Conservation (phyloP, 2,329 filamentous ascomycete genomes). For the Stemphylium lycopersici region DNA sequence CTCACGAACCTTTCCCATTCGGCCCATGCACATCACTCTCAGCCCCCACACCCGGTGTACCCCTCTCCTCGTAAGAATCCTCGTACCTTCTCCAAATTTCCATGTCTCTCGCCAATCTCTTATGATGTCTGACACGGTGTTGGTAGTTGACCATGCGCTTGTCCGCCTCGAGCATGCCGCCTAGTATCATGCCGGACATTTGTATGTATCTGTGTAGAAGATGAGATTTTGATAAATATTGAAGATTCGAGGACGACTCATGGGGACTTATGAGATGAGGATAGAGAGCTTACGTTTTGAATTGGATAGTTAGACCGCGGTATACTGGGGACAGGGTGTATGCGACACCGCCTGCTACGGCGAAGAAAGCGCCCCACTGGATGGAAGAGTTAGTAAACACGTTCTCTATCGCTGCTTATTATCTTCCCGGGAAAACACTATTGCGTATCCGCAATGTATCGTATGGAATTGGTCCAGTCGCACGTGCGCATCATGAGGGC, state of each 20-base stretch:
- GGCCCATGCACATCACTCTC: slow-evolving; percentile 37
- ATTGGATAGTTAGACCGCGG: slow-evolving; percentile 56
- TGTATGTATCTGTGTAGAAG: slow-evolving; percentile 69
- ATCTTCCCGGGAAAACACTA: no score
- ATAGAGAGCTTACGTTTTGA: slow-evolving; percentile 38
- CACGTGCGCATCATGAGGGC: no score
- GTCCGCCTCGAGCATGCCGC: slow-evolving; percentile 78
- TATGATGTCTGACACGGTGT: slow-evolving; percentile 67
- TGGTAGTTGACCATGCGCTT: slow-evolving; percentile 71
- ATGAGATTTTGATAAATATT: slow-evolving; percentile 3
- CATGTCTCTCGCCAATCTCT: slow-evolving; percentile 67
- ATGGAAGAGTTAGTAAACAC: neutral
- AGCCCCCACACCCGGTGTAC: slow-evolving; percentile 45
- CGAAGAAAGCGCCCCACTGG: slow-evolving; percentile 72
- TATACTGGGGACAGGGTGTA: slow-evolving; percentile 74
- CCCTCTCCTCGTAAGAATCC: slow-evolving; percentile 59
- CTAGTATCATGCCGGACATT: slow-evolving; percentile 85
- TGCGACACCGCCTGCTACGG: slow-evolving; percentile 66
- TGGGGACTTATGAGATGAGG: neutral
- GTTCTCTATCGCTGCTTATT: no score
- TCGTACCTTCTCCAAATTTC: slow-evolving; percentile 73
- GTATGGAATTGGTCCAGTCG: no score
- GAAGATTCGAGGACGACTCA: no score
- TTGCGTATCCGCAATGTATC: no score
- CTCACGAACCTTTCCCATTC: slow-evolving; percentile 4